Base-by-base conservation (phyloP, 305 asterid species). In the Fraxinus ornus region DNA sequence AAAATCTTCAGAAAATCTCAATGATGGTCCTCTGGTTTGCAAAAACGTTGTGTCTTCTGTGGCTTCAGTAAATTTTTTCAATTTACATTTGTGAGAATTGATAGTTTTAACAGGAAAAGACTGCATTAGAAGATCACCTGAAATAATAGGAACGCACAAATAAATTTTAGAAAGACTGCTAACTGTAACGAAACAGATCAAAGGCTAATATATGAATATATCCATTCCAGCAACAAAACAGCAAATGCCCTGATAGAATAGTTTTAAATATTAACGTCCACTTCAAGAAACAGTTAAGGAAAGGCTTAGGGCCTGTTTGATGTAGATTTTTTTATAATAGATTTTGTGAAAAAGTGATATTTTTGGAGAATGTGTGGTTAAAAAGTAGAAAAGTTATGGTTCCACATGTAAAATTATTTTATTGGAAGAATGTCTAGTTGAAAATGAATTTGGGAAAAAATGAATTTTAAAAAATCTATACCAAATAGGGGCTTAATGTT, bases 31-130 rank as follows among this genome's bases (percentile, higher is more conserved):
- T 83, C 68, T 30, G 44, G 47, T 79, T 41, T 55, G 49, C 4
- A 77, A 75, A 39, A 15, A 21, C 75, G 47, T 33, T 17, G 17
- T 21, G 36, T 55, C 72, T 17, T 77, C 78, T 13, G 2, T 74
- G 55, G 77, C 62, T 76, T 71, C 39, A 3, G 10, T 33, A 28
- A 28, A 32, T 64, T 36, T 78, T 73, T 78, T 82, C 79, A 60
- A 13, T 78, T 47, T 71, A 37, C 35, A 24, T 17, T 47, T 71
- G 37, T 28, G 62, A 52, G 68, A 52, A 28, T 28, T 41, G 30
- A 75, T 70, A 32, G 19, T 32, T 32, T 28, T 32, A 28, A 70
- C 24, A 30, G 41, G 19, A 4, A 15, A 32, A 15, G 36, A 70
- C 36, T 70, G 41, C 41, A 70, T 17, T 13, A 28, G 6, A 13